Evolutionary conservation across 75 land plant species (phyloP), one percentile per base, ranked within the genome.

Genomic region (Cupressus sempervirens): DNA sequence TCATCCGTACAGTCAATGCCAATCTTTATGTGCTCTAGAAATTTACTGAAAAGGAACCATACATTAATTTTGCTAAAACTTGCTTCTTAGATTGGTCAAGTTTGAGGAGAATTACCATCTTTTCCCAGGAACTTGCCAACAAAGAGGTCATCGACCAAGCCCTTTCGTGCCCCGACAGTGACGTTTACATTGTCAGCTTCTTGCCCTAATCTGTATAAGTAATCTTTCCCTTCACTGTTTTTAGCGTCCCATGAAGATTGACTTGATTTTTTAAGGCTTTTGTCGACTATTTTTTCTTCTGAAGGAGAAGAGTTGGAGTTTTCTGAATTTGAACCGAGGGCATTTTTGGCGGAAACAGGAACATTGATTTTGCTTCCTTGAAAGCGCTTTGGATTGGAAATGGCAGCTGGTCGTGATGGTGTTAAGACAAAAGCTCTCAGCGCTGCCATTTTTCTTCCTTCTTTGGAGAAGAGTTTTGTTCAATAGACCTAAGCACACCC

Each of bases 141-240:
- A 82, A 97, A 97, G 62, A 97, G 90, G 81, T 90, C 90, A 81
- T 97, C 99, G 23, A 97, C 88, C 79, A 97, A 84, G 50, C 99
- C 99, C 67, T 90, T 82, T 70, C 90, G 88, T 38, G 99, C 99
- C 26, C 99, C 99, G 26, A 97, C 99, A 8, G 95, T 87, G 67
- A 95, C 93, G 86, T 95, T 97, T 91, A 97, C 85, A 87, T 97
- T 97, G 48, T 93, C 93, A 9, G 99, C 89, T 86, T 97, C 99
- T 46, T 91, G 87, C 15, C 99, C 99, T 12, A 97, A 92, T 73
- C 95, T 83, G 89, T 94, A 97, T n/a, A 97, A 85, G 77, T 97
- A 97, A 74, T 97, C 99, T 7, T 91, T 91, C 43, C 99, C 99
- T 86, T 90, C 90, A 1, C 90, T 82, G 46, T 97, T 96, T 85